Base-by-base conservation (phyloP, 2,329 filamentous ascomycete species). In the Ophiostoma novo-ulmi region DNA sequence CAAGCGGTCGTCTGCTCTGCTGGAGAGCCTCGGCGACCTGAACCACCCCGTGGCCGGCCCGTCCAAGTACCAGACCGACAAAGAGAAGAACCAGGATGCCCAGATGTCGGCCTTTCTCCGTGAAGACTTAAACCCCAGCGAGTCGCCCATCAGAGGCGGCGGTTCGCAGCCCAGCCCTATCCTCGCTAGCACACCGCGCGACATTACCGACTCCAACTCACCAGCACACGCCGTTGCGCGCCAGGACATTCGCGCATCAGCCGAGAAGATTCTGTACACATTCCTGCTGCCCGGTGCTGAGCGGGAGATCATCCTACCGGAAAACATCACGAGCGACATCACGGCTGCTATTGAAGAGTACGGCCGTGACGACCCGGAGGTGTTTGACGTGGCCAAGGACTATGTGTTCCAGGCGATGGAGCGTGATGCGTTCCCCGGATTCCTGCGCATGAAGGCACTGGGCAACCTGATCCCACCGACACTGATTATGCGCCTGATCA, bases 381-480 rank as follows among this genome's bases (percentile, higher is more conserved):
- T 99, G 14, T 99, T 99, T 76, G 95, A 98, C 78, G 89, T 92
- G 26, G 95, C 95, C 70, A 99, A 99, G 83, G 95, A 99, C 82
- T 99, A 98, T 79, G 95, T 98, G 73, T 99, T 98, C 80, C 96
- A 99, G 81, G 96, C 96, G 44, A 99, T 99, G 95, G 96, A 99
- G 81, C 88, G 96, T 70, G 95, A 99, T 81, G 95, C 96, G n/a
- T 99, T 97, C 78, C 95, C 96, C 0, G 94, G 94, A 0, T 99
- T 99, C 81, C 85, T 99, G 72, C 88, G 94, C 77, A 92, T 93
- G 81, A 98, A 98, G 82, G 95, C 95, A 2, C 85, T 99, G 35
- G 96, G 96, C 72, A 99, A 99, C 77, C 85, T 99, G 17, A 94
- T 99, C 38, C 95, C 94, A 3, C 88, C 94, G 20, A 97, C 93